Conservation (phyloP, 2,329 filamentous ascomycete species). For the Trichophyton equinum region DNA sequence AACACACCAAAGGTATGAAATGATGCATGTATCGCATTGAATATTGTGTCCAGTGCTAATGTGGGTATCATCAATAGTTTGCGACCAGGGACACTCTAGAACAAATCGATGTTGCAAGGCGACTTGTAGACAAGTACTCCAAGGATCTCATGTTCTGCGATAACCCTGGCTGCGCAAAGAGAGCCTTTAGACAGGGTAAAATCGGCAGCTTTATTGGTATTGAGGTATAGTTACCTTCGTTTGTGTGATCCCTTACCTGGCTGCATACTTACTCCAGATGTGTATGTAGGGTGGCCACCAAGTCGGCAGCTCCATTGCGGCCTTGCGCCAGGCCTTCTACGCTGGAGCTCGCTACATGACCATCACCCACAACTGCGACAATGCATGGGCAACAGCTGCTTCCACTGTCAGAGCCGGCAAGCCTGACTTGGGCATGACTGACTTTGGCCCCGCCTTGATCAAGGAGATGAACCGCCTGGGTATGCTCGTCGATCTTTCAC, state of each 20-base stretch:
- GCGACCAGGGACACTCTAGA: constrained; percentile 20
- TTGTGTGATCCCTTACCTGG: not conserved
- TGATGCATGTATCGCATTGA: not conserved
- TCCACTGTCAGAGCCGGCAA: constrained; percentile 14
- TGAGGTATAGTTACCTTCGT: constrained; percentile 12
- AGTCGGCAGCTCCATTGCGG: constrained; percentile 17
- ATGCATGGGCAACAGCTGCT: constrained; percentile 19
- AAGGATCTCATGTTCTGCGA: constrained; percentile 17
- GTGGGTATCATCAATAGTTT: constrained; percentile 3
- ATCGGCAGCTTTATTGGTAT: constrained; percentile 19
- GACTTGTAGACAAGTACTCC: constrained; percentile 16
- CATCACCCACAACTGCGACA: constrained; percentile 20
- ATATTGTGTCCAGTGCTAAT: not conserved
- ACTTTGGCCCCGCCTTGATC: constrained; percentile 16
- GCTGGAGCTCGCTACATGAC: constrained; percentile 19
- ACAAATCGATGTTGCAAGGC: constrained; percentile 20
- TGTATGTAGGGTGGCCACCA: constrained; percentile 18
- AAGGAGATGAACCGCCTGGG: constrained; percentile 21
- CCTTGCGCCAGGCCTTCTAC: constrained; percentile 12
- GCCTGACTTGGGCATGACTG: constrained; percentile 17
- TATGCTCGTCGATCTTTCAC: constrained; percentile 21
- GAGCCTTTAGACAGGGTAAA: constrained; percentile 15
- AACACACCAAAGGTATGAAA: constrained; percentile 15
- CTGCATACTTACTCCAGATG: not conserved
- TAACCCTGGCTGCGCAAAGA: constrained; percentile 14